Base-by-base conservation (phyloP, 805 yeast species). In the Tetrapisispora iriomotensis region DNA sequence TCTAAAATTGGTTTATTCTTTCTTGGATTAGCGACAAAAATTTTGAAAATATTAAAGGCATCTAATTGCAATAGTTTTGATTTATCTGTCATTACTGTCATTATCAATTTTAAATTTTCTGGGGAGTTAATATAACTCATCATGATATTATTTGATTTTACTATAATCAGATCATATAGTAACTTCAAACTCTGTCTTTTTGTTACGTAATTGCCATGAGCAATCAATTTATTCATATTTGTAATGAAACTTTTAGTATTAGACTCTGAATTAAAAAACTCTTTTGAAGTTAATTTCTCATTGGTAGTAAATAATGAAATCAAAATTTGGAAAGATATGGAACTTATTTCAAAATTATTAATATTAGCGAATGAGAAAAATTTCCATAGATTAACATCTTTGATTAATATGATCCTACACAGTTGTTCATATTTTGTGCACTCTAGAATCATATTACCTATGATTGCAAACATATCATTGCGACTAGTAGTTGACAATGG, bases 11-110 rank as follows among this genome's bases (percentile, higher is more conserved):
- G 76, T 57, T 80, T 86, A 2, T 86, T 70, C 58, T 88, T 88
- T 46, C 81, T 78, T 5, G 98, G 98, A 60, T 92, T 92, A 4
- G 96, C 97, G n/a, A 87, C 87, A 61, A 92, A 86, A 29, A 88
- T 82, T 63, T 90, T 92, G 66, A 92, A 90, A 28, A 90, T 81
- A 48, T 92, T 88, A 56, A 92, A 92, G 4, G 95, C 87, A 59
- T 92, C 97, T 39, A 76, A 62, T 57, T 88, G 96, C 42, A 92
- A 71, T 59, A 88, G 88, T 54, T 82, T 83, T 46, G 94, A 85
- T 61, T 82, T 83, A 60, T 90, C 96, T 43, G 92, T 79, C 46
- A 92, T 65, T 44, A 87, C 62, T 27, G 81, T 71, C 98, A 92
- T 92, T 21, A 85, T 74, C 40, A 87, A 63, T 59, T 90, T 92